Base-by-base conservation (phyloP, 495 filamentous ascomycete species). In the Articulospora tetracladia region DNA sequence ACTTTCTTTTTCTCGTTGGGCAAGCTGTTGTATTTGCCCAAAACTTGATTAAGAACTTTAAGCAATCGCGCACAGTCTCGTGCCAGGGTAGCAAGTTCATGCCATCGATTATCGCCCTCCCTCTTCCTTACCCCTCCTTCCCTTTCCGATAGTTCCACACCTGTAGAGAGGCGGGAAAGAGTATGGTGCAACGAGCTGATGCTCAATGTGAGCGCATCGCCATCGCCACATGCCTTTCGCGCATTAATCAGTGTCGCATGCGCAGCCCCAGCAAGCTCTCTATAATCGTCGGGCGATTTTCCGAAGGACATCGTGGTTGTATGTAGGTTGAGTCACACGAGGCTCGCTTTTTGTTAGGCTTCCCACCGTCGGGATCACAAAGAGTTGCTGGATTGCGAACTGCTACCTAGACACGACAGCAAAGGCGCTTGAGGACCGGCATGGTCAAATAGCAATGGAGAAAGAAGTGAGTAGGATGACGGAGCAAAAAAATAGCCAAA, bases 291-390 rank as follows among this genome's bases (percentile, higher is more conserved):
- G 36, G 67, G 25, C 2, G 55, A 55, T 30, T 55, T 63, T 0
- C 65, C 69, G 44, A 68, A 70, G 24, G 62, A 68, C 70, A 71
- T 71, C 24, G 24, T 44, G 39, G 39, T 8, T 44, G 39, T 44
- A 17, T 44, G 39, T 44, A 44, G 10, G 39, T 44, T 44, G 39
- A 44, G 39, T 44, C 39, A 44, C 39, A 44, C 39, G 15, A 44
- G 39, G 39, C 39, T 44, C 17, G 39, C 39, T 44, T 11, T n/a
- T 44, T 44, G 39, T 44, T 44, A 44, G 39, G 39, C 39, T 44
- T 44, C 39, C 39, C 39, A 44, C 39, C 39, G 39, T 17, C 39
- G n/a, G 39, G 13, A 32, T 13, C 30, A 32, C 6, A 4, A 32
- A 32, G 39, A 17, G 39, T 17, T 44, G 17, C 17, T 50, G 11